Evolutionary conservation across 164 flowering plant species (phyloP), one percentile per base, ranked within the genome.

Genomic region (Platanus orientalis): DNA sequence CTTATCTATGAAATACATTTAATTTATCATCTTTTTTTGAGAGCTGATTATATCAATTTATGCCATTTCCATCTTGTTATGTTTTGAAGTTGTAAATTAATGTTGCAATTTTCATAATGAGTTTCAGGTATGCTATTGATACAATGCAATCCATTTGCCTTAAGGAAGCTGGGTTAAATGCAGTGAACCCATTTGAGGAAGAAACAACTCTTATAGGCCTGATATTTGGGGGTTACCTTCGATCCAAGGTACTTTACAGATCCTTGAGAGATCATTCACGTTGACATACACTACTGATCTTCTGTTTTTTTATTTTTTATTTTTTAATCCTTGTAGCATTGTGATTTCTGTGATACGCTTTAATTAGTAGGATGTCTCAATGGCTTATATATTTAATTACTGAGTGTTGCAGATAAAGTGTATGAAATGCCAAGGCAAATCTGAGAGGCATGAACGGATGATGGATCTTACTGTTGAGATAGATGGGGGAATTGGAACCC

Each of bases 391-490:
- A 36, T 36, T 36, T 3, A 7, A 45, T 45, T 17, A 45, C 49
- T 58, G 45, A 2, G 47, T 54, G 24, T 27, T 60, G 67, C 85
- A 92, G 98, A 84, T 92, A 63, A 82, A 77, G 65, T 94, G 98
- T 83, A 71, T 80, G 83, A 89, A 79, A 69, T 94, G 98, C 73
- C 84, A 73, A 26, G 79, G 78, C 16, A 87, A 81, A 71, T 84
- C 96, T 63, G 97, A 86, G 68, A 71, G 79, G 58, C 81, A 77
- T 57, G 98, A 94, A 62, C 80, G 86, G 60, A 87, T 91, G 79
- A 83, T 94, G 97, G 97, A 94, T 80, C 90, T 94, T 52, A 83
- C 97, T 28, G 90, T 94, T 57, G 96, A 89, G 76, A 90, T 94
- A 65, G 85, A 78, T 23, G 98, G 98, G 58, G 84, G 84, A 44